Evolutionary conservation across 345 rosid genomes (phyloP).

Genomic region (Brassica incana): DNA sequence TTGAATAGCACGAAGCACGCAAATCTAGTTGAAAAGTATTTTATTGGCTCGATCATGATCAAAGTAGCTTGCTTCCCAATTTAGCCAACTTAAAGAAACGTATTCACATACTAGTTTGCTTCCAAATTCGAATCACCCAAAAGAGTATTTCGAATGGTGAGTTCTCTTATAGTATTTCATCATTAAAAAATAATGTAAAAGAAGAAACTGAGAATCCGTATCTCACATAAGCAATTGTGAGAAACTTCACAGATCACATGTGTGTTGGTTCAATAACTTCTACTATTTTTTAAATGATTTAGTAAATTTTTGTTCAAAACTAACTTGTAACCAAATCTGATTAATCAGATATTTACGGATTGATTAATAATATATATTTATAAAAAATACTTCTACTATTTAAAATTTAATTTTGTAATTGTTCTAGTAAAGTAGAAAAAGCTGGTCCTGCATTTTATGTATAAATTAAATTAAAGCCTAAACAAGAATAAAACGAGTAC

Average conservation of each 20-base stretch:
- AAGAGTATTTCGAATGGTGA: background rate
- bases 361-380: too few relatives aligned
- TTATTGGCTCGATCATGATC: background rate
- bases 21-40: background rate
- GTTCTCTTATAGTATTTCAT: background rate
- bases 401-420: background rate
- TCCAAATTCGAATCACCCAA: background rate
- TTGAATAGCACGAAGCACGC: background rate
- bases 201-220: background rate
- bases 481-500: constrained; percentile 10
- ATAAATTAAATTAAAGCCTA: background rate
- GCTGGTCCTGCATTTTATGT: background rate
- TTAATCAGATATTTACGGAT: too few relatives aligned
- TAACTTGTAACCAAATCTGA: too few relatives aligned
- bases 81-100: background rate
- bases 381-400: too few relatives aligned
- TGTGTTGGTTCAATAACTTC: background rate
- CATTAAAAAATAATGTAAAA: background rate
- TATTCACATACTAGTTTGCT: background rate
- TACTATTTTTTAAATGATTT: too few relatives aligned
- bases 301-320: too few relatives aligned
- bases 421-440: background rate
- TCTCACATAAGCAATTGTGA: background rate
- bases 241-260: background rate
- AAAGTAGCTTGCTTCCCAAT: background rate